These are phyloP conservation scores for Wickerhamiella hasegawae DNA, from an alignment of 805 yeast genomes.

Conservation along the genomic window DNA sequence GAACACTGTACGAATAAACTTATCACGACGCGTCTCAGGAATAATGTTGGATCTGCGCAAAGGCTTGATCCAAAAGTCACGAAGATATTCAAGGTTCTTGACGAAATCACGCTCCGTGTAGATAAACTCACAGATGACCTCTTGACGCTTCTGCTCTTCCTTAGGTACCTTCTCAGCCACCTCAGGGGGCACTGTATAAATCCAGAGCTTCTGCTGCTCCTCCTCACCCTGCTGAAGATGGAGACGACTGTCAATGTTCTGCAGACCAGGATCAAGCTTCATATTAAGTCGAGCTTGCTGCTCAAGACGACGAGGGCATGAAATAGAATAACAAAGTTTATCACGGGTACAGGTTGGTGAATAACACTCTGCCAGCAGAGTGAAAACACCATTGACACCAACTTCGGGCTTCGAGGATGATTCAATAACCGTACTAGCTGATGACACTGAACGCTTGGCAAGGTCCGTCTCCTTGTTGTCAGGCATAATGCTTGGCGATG, in stretches of 20 bases:
- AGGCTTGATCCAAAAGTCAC: conserved; percentile 90
- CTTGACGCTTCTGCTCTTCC: conserved; percentile 82
- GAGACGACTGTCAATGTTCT: conserved; percentile 53
- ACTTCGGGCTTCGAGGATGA: conserved; percentile 9
- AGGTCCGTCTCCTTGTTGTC: conserved; percentile 6
- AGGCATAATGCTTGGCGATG: conserved; percentile 7
- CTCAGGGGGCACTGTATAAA: conserved; percentile 71
- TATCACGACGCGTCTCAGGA: conserved; percentile 77
- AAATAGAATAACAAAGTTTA: conserved; percentile 78
- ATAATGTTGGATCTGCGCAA: conserved; percentile 75
- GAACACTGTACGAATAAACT: conserved; percentile 81
- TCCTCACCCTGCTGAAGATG: conserved; percentile 47
- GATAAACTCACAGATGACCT: conserved; percentile 82
- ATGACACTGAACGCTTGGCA: conserved; percentile 4
- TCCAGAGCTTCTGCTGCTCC: conserved; percentile 80
- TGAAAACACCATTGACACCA: conserved; percentile 77
- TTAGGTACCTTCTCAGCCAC: conserved; percentile 66
- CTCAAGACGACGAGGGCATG: conserved; percentile 89
- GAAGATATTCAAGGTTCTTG: conserved; percentile 79
- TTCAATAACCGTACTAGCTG: conserved; percentile 1
- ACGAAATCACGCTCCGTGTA: conserved; percentile 92
- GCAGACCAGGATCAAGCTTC: conserved; percentile 75
- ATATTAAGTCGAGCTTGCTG: conserved; percentile 86
- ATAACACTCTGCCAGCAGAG: conserved; percentile 83
- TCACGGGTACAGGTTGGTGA: conserved; percentile 93